Percentiles rank a stretch among this genome's conserved stretches.
Evolutionary conservation across 768 basidiomycete genomes (phyloP).

Genomic region (Mycena leptocephala): DNA sequence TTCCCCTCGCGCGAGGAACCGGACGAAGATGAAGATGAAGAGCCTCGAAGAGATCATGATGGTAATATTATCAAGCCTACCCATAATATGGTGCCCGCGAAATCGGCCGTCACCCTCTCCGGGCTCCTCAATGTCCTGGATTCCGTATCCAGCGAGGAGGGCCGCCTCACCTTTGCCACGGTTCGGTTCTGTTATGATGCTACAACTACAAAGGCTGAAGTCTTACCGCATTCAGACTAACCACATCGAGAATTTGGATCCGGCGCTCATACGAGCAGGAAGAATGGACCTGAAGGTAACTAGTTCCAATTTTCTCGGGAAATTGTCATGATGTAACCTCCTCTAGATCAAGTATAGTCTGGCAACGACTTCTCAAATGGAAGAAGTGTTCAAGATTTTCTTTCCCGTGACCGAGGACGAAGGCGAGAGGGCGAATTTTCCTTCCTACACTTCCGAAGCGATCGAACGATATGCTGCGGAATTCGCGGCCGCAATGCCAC

Average conservation of each 20-base stretch:
- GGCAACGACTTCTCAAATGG: background rate
- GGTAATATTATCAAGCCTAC: background rate
- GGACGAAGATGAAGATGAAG: no score
- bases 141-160: no score
- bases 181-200: no score
- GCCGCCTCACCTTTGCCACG: constrained; percentile 13
- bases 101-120: constrained; percentile 2
- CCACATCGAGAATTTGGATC: constrained; percentile 18
- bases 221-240: background rate
- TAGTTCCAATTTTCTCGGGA: no score
- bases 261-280: no score
- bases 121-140: no score
- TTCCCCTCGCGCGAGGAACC: no score
- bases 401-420: background rate
- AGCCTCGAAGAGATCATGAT: no score
- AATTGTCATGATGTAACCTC: no score
- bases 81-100: background rate
- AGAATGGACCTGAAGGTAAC: no score
- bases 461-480: constrained; percentile 37
- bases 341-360: constrained; percentile 11
- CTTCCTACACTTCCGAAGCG: background rate
- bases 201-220: no score
- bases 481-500: constrained; percentile 48
- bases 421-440: background rate
- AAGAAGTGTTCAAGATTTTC: constrained; percentile 12